Evolutionary conservation across 192 early-diverging fungal genomes (phyloP).

Genomic region (Entomortierella beljakovae): DNA sequence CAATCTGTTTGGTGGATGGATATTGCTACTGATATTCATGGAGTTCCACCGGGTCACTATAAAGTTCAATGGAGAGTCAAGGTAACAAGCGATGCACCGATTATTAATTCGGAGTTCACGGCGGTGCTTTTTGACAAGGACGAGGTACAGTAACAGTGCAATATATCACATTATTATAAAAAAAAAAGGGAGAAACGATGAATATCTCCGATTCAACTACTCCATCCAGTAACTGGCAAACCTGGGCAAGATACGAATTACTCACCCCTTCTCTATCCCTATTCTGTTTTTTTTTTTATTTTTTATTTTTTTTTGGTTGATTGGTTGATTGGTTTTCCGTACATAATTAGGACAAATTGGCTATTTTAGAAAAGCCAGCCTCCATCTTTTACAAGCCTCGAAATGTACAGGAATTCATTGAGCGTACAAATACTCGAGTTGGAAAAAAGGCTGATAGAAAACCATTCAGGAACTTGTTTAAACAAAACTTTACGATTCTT

Average conservation of each 20-base stretch:
- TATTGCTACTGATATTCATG: conserved; percentile 6
- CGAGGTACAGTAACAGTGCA: conserved; percentile 14
- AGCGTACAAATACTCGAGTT: conserved; percentile 24
- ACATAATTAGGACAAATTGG: too few relatives aligned
- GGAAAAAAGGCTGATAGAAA: conserved; percentile 19
- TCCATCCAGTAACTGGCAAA: too few relatives aligned
- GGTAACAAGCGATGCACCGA: conserved; percentile 36
- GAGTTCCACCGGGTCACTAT: conserved; percentile 43
- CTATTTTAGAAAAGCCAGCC: background rate
- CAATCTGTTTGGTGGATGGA: conserved; percentile 54
- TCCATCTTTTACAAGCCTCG: conserved; percentile 26
- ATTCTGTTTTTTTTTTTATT: too few relatives aligned
- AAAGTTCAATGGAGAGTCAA: conserved; percentile 47
- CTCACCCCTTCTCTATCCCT: too few relatives aligned
- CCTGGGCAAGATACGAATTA: too few relatives aligned
- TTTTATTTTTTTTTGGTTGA: too few relatives aligned
- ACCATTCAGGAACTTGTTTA: conserved; percentile 38
- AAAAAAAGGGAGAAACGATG: too few relatives aligned
- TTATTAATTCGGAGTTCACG: conserved; percentile 45
- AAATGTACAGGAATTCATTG: conserved; percentile 31
- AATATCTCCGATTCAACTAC: too few relatives aligned
- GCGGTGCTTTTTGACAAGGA: conserved; percentile 27
- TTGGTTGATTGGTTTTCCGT: too few relatives aligned
- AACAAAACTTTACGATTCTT: conserved; percentile 18
- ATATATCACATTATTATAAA: too few relatives aligned